Base-by-base conservation (phyloP, 2,329 filamentous ascomycete species). In the Corinectria fuckeliana region DNA sequence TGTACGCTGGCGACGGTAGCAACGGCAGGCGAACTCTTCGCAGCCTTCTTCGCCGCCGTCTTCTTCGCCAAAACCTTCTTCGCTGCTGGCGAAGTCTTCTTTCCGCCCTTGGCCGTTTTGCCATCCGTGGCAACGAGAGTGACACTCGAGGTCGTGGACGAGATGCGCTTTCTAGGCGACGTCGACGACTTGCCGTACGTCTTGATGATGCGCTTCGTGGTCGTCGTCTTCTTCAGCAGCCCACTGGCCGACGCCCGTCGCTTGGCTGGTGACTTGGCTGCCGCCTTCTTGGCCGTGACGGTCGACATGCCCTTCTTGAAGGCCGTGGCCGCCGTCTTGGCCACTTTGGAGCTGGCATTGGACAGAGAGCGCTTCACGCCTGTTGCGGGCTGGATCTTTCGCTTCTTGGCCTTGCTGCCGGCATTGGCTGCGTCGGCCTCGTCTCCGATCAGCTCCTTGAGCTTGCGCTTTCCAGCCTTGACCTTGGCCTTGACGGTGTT, bases 401-500 rank as follows among this genome's bases (percentile, higher is more conserved):
- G 74, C 70, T 82, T 79, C 74, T 85, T 86, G 25, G 76, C 76
- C 70, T 81, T 84, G 72, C 79, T 82, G 18, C 71, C 63, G 26
- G 79, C 82, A 18, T 71, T 63, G 28, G 68, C 65, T 55, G 61
- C 67, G 61, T 50, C 75, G 11, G 71, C 69, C 6, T 78, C 80
- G 4, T 79, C 78, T 0, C 77, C 81, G 4, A 84, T 72, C 7
- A 84, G 69, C 47, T 85, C 83, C 71, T 82, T 81, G 3, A 85
- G 71, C 76, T 87, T 88, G 60, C 85, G 77, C 76, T 88, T 88
- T 47, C 81, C 78, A 4, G 78, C 77, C 69, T 81, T 84, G 51
- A 78, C 72, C 2, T 73, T 74, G 26, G 71, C 74, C 68, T 80
- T 79, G 66, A 74, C 74, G 3, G 67, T 69, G 21, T 71, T 74